Evolutionary conservation across 2,329 filamentous ascomycete genomes (phyloP).

Genomic region (Colletotrichum trifolii): DNA sequence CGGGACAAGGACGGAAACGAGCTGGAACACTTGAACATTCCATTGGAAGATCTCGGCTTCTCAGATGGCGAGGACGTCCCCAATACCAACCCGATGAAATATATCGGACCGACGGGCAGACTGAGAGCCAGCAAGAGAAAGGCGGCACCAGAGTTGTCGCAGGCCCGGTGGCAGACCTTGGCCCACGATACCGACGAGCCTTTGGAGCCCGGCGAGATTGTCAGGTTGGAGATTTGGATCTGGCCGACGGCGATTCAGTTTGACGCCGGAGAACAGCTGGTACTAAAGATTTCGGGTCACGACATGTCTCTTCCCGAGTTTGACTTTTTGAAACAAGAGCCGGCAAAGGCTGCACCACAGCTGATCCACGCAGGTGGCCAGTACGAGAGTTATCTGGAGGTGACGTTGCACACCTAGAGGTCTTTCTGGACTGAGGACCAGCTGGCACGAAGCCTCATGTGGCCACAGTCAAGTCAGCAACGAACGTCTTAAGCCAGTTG

Average conservation of each 20-base stretch:
- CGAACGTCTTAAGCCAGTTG: too few relatives aligned
- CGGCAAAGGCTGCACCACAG: not conserved
- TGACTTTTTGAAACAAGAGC: not conserved
- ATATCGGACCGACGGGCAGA: constrained; percentile 10
- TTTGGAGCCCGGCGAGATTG: not conserved
- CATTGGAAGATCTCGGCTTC: constrained; percentile 2
- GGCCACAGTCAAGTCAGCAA: too few relatives aligned
- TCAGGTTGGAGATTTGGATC: constrained; percentile 11
- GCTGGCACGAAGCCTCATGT: too few relatives aligned
- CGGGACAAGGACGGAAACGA: constrained; percentile 4
- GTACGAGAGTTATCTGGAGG: constrained; percentile 15
- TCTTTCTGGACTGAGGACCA: not conserved
- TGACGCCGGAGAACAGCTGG: constrained; percentile 6
- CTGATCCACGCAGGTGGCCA: constrained; percentile 1
- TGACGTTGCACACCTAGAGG: not conserved
- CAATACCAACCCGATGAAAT: constrained; percentile 19
- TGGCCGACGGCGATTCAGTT: constrained; percentile 22
- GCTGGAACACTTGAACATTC: constrained; percentile 16
- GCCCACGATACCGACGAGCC: constrained; percentile 4
- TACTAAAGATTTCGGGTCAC: not conserved
- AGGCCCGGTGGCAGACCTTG: constrained; percentile 7
- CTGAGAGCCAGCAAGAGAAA: constrained; percentile 9
- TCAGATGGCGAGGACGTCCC: not conserved
- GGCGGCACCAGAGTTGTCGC: constrained; percentile 4
- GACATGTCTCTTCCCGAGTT: constrained; percentile 3